Conservation (phyloP, 2,329 filamentous ascomycete species). For the Aureobasidium uvarum region DNA sequence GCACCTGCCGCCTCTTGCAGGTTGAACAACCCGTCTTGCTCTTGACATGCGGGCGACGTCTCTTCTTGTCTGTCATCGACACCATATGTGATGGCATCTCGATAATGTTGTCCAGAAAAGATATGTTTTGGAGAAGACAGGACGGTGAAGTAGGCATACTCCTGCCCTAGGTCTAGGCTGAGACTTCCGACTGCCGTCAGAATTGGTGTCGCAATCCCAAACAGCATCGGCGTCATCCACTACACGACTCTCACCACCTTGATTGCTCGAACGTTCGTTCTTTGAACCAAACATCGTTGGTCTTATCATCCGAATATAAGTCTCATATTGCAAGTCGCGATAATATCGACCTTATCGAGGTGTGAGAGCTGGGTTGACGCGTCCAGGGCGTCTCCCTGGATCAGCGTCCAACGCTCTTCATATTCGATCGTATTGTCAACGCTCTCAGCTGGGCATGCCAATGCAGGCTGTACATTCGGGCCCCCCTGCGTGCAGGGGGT, state of each 20-base stretch:
- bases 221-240: background rate
- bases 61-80: background rate
- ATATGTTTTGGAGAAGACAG: background rate
- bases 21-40: constrained; percentile 1
- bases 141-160: background rate
- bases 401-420: background rate
- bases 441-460: constrained; percentile 3
- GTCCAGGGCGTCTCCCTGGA: background rate
- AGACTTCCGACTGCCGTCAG: background rate
- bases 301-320: background rate
- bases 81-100: background rate
- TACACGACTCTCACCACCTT: background rate
- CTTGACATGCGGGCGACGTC: constrained; percentile 9
- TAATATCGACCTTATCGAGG: background rate
- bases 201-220: background rate
- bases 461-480: background rate
- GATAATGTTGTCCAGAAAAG: background rate
- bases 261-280: background rate
- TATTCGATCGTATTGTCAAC: background rate
- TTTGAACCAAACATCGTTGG: background rate
- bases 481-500: background rate
- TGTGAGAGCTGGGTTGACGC: background rate
- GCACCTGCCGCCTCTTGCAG: constrained; percentile 4
- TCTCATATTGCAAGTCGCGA: background rate
- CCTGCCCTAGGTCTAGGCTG: background rate